Conservation (phyloP, 208 protist genomes). For the Leishmania tarentolae region DNA sequence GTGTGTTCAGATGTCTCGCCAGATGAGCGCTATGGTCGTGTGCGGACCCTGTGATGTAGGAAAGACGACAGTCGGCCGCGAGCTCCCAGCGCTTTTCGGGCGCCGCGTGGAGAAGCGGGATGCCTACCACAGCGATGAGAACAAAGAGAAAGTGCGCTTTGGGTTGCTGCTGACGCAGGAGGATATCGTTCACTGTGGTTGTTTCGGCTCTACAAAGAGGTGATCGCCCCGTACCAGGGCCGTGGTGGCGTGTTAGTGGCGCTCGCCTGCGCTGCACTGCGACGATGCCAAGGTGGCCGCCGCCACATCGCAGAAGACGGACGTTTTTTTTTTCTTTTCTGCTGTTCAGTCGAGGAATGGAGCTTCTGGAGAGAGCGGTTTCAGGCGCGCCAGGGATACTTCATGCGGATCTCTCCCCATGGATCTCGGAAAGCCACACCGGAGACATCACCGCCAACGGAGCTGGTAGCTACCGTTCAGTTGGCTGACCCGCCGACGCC, state of each 20-base stretch:
- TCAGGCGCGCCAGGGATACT: slow-evolving; percentile 51
- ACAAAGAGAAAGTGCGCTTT: slow-evolving; percentile 63
- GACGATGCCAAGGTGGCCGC: slow-evolving; percentile 11
- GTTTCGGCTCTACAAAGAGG: slow-evolving; percentile 36
- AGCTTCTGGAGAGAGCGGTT: slow-evolving; percentile 47
- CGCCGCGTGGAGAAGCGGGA: slow-evolving; percentile 72
- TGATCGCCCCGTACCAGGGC: slow-evolving; percentile 25
- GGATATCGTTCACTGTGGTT: slow-evolving; percentile 86
- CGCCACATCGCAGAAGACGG: slow-evolving; percentile 5
- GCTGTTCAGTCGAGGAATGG: slow-evolving; percentile 35
- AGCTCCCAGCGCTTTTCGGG: slow-evolving; percentile 44
- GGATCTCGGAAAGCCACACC: slow-evolving; percentile 60
- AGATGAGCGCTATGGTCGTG: slow-evolving; percentile 53
- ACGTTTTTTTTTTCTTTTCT: slow-evolving; percentile 70
- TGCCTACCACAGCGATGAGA: slow-evolving; percentile 61
- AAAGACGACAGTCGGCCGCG: slow-evolving; percentile 74
- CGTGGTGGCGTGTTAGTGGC: slow-evolving; percentile 36
- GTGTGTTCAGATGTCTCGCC: slow-evolving; percentile 7
- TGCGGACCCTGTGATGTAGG: slow-evolving; percentile 74
- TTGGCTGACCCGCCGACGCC: slow-evolving; percentile 25
- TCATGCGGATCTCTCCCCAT: slow-evolving; percentile 63
- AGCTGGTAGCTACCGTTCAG: slow-evolving; percentile 43
- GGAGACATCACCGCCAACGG: slow-evolving; percentile 45
- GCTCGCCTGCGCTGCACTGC: slow-evolving; percentile 72
- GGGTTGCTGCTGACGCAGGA: slow-evolving; percentile 74